phyloP scores from a whole-genome alignment of 192 early-diverging fungal genomes.

The Gonapodya prolifera region DNA sequence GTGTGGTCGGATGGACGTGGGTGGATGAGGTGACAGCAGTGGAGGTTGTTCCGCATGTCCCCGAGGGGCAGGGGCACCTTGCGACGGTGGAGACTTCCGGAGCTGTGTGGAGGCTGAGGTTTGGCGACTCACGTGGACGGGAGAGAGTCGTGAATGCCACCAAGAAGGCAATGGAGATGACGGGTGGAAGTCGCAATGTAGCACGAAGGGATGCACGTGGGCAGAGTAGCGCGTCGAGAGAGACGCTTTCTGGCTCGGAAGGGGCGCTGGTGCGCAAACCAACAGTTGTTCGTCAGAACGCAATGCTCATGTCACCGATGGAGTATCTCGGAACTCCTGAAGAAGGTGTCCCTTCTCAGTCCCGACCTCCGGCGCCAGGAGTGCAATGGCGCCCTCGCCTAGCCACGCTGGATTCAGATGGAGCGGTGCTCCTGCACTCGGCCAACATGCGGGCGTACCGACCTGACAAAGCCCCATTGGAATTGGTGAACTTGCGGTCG shows the following conservation, averaged over 20 bases:
- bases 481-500: not conserved
- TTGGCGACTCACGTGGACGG: not conserved
- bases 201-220: too few relatives aligned
- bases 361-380: not conserved
- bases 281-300: not conserved
- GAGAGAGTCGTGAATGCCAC: not conserved
- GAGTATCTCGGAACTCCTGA: not conserved
- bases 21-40: not conserved
- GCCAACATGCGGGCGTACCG: not conserved
- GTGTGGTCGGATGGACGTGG: not conserved
- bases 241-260: not conserved
- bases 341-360: not conserved
- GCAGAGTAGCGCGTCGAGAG: too few relatives aligned
- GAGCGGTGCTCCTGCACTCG: not conserved
- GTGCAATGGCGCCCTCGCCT: not conserved
- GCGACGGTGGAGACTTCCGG: not conserved
- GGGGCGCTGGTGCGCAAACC: not conserved
- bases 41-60: not conserved
- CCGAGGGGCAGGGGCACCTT: not conserved
- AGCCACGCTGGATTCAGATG: not conserved
- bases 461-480: not conserved
- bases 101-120: not conserved
- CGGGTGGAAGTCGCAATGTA: not conserved
- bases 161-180: not conserved
- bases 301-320: not conserved